Conservation (phyloP, 1,284 basidiomycete species). For the Rhodotorula sp. region DNA sequence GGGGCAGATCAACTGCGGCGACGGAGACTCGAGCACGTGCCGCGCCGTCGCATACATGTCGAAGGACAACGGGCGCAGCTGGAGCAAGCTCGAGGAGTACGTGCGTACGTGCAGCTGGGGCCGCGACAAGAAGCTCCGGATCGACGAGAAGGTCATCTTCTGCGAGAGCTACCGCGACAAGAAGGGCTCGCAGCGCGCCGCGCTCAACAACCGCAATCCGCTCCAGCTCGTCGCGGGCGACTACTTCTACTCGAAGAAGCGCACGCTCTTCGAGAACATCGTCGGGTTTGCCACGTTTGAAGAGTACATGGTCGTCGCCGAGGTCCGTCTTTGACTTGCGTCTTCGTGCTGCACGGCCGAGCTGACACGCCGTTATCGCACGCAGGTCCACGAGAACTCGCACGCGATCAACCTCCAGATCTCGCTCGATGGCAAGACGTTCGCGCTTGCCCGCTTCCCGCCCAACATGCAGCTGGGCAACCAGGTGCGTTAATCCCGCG, state of each 20-base stretch:
- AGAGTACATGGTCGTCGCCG: conserved; percentile 90
- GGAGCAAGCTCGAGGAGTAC: conserved; percentile 79
- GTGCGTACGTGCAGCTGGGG: conserved; percentile 93
- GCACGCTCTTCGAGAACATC: conserved; percentile 77
- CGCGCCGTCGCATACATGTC: conserved; percentile 73
- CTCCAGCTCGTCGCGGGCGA: conserved; percentile 77
- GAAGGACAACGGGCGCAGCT: conserved; percentile 72
- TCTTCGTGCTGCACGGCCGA: no score
- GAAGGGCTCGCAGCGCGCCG: conserved; percentile 69
- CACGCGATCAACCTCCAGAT: conserved; percentile 79
- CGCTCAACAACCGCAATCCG: conserved; percentile 63
- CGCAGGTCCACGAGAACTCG: conserved; percentile 62
- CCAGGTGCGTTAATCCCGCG: conserved; percentile 52
- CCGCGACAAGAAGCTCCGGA: conserved; percentile 69
- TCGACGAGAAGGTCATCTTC: conserved; percentile 82
- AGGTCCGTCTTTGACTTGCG: conserved; percentile 59
- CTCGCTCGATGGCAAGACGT: conserved; percentile 82
- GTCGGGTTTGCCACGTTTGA: conserved; percentile 96
- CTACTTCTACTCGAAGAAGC: conserved; percentile 71
- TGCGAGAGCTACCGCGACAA: conserved; percentile 88
- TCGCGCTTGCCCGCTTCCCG: conserved; percentile 85
- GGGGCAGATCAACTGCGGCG: conserved; percentile 68
- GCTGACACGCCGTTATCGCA: neutral
- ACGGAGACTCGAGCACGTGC: conserved; percentile 57
- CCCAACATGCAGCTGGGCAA: conserved; percentile 84